phyloP scores from a whole-genome alignment of 78 protist species.

The Dictyostelium citrinum region DNA sequence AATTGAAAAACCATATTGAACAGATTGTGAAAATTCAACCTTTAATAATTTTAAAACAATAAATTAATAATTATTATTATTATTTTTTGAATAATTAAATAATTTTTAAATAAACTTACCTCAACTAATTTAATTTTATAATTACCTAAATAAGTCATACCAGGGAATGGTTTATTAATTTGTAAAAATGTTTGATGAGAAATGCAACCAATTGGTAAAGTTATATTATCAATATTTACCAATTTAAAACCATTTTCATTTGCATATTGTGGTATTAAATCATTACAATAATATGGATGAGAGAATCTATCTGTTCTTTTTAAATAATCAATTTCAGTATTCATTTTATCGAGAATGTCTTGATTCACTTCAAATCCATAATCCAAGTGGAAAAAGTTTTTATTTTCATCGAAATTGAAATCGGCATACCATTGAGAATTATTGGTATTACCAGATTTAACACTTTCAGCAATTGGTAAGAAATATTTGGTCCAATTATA shows the following conservation, averaged over 20 bases:
- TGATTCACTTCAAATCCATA: not conserved
- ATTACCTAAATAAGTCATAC: constrained; percentile 4
- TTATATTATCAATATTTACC: not conserved
- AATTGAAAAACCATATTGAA: constrained; percentile 11
- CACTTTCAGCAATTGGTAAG: not conserved
- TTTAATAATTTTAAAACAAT: not conserved
- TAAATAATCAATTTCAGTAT: not conserved
- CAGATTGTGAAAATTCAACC: not conserved
- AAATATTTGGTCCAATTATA: constrained; percentile 31
- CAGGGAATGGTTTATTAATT: constrained; percentile 27
- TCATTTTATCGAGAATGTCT: not conserved
- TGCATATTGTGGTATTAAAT: not conserved
- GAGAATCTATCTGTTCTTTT: not conserved
- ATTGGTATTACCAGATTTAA: not conserved
- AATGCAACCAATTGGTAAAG: not conserved
- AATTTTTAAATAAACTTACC: not conserved
- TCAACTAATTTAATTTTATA: not conserved
- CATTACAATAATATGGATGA: constrained; percentile 44
- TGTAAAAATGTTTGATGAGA: not conserved
- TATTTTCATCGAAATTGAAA: not conserved
- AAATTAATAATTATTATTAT: not conserved
- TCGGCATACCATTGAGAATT: not conserved
- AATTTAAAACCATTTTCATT: not conserved
- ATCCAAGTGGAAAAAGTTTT: not conserved
- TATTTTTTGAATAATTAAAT: not conserved